Conservation (phyloP, 495 filamentous ascomycete species). For the Hypoxylon lenormandii region DNA sequence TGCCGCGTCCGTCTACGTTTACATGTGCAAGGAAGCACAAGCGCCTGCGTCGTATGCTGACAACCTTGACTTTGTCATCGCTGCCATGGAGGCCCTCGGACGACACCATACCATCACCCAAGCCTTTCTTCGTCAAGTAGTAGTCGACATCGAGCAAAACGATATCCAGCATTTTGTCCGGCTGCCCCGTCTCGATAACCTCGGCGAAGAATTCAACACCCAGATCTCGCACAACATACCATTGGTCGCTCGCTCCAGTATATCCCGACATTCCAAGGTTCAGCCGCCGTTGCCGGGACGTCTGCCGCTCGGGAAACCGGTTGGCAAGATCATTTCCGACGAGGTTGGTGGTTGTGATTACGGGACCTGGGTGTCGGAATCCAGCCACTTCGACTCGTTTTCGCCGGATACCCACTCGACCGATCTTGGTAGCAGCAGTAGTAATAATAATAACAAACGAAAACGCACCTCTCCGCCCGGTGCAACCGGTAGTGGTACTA, state of each 20-base stretch:
- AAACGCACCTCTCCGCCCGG: constrained; percentile 16
- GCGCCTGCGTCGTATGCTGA: constrained; percentile 47
- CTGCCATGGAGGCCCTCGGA: constrained; percentile 55
- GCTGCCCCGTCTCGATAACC: constrained; percentile 26
- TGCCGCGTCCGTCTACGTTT: constrained; percentile 56
- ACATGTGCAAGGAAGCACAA: constrained; percentile 45
- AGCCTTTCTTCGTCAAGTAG: constrained; percentile 56
- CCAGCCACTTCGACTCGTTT: not conserved
- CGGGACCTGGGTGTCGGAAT: constrained; percentile 20
- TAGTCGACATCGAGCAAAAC: constrained; percentile 56
- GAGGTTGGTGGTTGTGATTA: not conserved
- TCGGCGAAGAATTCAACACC: constrained; percentile 20
- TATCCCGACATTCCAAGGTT: constrained; percentile 48
- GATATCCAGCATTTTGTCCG: constrained; percentile 44
- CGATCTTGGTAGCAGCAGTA: not conserved
- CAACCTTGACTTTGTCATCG: constrained; percentile 57
- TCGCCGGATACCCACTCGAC: not conserved
- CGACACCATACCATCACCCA: constrained; percentile 54
- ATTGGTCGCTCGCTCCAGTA: constrained; percentile 52
- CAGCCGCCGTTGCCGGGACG: constrained; percentile 54
- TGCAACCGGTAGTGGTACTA: constrained; percentile 8
- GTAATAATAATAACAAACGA: constrained; percentile 18
- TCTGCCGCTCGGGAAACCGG: constrained; percentile 50
- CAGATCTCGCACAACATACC: constrained; percentile 54
- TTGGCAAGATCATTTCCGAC: constrained; percentile 27